Evolutionary conservation across 352 stramenopile species (phyloP), one percentile per base, ranked within the genome.

Genomic region (Phytopythium kandeliae): DNA sequence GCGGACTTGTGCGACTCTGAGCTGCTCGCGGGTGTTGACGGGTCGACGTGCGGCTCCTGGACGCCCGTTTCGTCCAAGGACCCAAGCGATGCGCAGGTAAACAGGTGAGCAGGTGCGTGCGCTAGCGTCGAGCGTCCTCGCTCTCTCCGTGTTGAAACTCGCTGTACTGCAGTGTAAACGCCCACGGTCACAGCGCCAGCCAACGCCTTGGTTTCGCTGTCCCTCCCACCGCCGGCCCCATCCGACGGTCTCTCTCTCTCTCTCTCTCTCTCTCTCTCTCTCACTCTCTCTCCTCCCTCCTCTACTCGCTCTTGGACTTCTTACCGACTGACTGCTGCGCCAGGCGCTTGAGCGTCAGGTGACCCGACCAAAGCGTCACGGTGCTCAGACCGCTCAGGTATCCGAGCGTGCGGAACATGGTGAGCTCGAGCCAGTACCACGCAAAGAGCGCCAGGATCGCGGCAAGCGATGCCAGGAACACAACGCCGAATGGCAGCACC

Each of bases 371-470:
- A 22, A 93, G 50, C 55, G 71, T 79, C 30, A 74, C 69, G 16
- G 58, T 63, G 42, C 74, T 69, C 52, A 94, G 53, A 33, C 86
- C 69, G 16, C 62, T 72, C 36, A 94, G 60, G 63, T 90, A 92
- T 26, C 73, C 71, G 46, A 94, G 60, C 46, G 79, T 91, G 50
- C 71, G 70, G 74, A 85, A 92, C 84, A 96, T 95, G 51, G 83
- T 95, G 57, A 96, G 71, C 64, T 90, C 69, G 43, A 93, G 70
- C 86, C 86, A 96, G 76, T 95, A 95, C 42, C 76, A 60, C 21
- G 60, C 83, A 52, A 94, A 96, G 43, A 96, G 83, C 56, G 57
- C 69, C 10, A 95, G 67, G 54, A 89, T 92, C 16, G 62, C 76
- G 6, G 62, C 71, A 26, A 96, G 62, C 46, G 81, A 93, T 24